phyloP scores from a whole-genome alignment of 2,329 filamentous ascomycete genomes.

The Truncatella angustata region DNA sequence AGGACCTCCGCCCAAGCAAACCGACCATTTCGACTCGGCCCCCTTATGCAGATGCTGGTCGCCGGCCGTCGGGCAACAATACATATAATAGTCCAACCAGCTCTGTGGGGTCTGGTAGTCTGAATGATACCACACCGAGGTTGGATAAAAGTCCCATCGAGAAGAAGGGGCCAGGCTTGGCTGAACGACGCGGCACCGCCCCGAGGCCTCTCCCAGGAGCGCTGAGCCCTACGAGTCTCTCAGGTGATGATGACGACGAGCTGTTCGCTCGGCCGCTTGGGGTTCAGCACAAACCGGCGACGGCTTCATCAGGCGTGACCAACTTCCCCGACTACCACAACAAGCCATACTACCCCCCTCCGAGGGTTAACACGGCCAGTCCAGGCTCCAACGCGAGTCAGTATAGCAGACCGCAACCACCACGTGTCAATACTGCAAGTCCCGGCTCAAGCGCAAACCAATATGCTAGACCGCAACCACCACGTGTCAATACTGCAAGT shows the following conservation, averaged over 20 bases:
- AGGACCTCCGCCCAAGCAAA: constrained; percentile 46
- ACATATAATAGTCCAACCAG: constrained; percentile 32
- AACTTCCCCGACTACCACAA: constrained; percentile 51
- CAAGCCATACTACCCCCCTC: constrained; percentile 61
- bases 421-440: no score
- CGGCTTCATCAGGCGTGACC: constrained; percentile 37
- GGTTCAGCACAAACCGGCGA: constrained; percentile 40
- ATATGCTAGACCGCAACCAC: constrained; percentile 37
- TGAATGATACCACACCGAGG: constrained; percentile 53
- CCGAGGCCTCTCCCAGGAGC: constrained; percentile 70
- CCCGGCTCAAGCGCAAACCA: constrained; percentile 27
- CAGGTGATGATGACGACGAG: constrained; percentile 74
- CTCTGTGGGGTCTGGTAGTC: constrained; percentile 32
- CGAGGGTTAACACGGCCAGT: constrained; percentile 35
- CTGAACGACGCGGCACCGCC: constrained; percentile 77
- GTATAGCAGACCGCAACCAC: no score
- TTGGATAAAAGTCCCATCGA: constrained; percentile 55
- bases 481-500: constrained; percentile 35
- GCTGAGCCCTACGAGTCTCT: constrained; percentile 72
- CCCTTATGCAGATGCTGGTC: constrained; percentile 42
- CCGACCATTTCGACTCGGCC: constrained; percentile 37
- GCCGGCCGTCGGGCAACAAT: constrained; percentile 31
- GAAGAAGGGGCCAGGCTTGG: constrained; percentile 63
- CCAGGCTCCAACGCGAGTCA: constrained; percentile 28
- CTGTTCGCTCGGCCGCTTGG: constrained; percentile 69